Percentiles rank a stretch among this genome's conserved stretches.
These are phyloP conservation scores for Poteriospumella lacustris DNA, from an alignment of 108 stramenopile species.

Conservation along the genomic window DNA sequence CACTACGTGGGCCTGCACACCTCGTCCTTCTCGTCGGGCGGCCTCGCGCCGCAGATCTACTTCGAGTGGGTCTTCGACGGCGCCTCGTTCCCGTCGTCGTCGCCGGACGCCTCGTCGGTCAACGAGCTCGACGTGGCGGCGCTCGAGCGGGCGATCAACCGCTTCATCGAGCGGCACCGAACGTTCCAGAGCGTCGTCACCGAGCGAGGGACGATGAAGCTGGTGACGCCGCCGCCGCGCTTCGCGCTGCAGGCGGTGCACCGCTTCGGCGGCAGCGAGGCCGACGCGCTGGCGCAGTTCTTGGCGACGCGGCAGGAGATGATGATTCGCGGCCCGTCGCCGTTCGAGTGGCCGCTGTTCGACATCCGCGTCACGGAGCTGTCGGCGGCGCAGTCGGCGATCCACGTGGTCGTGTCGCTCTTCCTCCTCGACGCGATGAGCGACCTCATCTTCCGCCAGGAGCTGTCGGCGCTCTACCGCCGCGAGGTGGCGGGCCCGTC, in stretches of 20 bases:
- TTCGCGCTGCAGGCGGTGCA: not conserved
- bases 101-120: not conserved
- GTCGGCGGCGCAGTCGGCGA: not conserved
- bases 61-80: constrained; percentile 25
- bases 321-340: not conserved
- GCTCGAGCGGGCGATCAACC: not conserved
- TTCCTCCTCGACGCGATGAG: constrained; percentile 30
- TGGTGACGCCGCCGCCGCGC: not conserved
- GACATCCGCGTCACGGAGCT: constrained; percentile 6
- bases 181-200: not conserved
- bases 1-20: constrained; percentile 31
- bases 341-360: constrained; percentile 28
- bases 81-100: not conserved
- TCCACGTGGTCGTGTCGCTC: constrained; percentile 24
- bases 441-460: constrained; percentile 27
- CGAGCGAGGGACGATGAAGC: not conserved
- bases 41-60: constrained; percentile 30
- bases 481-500: not conserved
- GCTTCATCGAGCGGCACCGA: not conserved
- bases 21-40: not conserved
- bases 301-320: not conserved
- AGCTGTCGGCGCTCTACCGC: constrained; percentile 20
- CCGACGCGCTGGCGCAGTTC: not conserved
- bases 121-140: constrained; percentile 8
- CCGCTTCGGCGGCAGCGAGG: not conserved